phyloP scores from a whole-genome alignment of 768 basidiomycete species.

The Tylopilus vinaceipallidus region DNA sequence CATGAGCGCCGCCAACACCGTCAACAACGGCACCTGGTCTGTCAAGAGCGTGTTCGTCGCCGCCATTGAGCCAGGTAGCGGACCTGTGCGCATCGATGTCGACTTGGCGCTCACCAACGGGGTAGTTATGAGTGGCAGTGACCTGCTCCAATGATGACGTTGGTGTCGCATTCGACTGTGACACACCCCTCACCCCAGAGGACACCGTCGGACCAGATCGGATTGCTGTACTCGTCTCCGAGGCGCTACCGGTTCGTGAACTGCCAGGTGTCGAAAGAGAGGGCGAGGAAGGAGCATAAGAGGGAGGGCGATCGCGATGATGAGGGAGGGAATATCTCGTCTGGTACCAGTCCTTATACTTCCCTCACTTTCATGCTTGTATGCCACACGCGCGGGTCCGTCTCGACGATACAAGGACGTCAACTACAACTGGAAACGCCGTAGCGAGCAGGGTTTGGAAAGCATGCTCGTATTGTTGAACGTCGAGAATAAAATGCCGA shows the following conservation, averaged over 20 bases:
- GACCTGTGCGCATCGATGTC: no score
- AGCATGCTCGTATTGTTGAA: constrained; percentile 29
- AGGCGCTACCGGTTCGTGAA: background rate
- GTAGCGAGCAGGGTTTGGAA: constrained; percentile 18
- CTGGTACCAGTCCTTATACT: background rate
- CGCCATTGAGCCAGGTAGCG: constrained; percentile 33
- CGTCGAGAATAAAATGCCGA: constrained; percentile 26
- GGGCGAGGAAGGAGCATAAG: constrained; percentile 19
- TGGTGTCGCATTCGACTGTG: background rate
- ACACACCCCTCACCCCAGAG: background rate
- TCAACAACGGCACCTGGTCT: constrained; percentile 55
- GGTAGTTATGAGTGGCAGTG: background rate
- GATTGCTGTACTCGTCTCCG: no score
- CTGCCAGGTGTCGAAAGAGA: constrained; percentile 7
- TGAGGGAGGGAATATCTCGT: background rate
- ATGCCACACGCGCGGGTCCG: no score
- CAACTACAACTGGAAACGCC: background rate
- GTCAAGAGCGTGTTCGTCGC: constrained; percentile 49
- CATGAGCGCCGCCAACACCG: constrained; percentile 50
- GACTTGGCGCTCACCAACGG: background rate
- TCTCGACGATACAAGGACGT: no score
- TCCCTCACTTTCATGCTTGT: background rate
- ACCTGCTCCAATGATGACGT: no score
- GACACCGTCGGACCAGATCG: background rate
- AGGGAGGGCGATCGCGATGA: constrained; percentile 8